These are phyloP conservation scores for Heliamphora exappendiculata DNA, from an alignment of 148 eudicot species.

Conservation along the genomic window DNA sequence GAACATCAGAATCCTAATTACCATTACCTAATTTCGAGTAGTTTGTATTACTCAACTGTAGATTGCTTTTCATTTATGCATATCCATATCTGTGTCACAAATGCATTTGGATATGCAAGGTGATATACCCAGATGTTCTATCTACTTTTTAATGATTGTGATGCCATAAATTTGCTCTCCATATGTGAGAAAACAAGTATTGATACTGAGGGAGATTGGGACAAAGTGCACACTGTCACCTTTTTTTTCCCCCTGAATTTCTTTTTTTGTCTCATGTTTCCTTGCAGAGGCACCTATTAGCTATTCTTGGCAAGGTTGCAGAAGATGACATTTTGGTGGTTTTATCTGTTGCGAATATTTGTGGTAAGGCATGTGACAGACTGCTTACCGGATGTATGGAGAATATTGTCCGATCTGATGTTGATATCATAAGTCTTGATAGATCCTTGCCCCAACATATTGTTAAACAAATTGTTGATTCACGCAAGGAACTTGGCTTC, in stretches of 20 bases:
- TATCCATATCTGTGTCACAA: not conserved
- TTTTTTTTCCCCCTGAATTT: not conserved
- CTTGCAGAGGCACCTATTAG: slow-evolving; percentile 58
- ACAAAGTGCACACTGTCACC: not conserved
- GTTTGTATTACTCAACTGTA: not conserved
- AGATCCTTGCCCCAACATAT: slow-evolving; percentile 52
- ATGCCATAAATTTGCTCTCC: not conserved
- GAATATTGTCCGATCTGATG: slow-evolving; percentile 47
- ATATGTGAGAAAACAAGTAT: not conserved
- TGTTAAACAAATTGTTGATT: slow-evolving; percentile 53
- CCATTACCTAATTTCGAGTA: not conserved
- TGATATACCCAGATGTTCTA: not conserved
- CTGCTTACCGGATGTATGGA: slow-evolving; percentile 51
- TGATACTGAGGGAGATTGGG: not conserved
- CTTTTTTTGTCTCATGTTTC: not conserved
- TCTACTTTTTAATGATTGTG: not conserved
- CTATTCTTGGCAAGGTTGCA: slow-evolving; percentile 63
- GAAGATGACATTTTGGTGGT: slow-evolving; percentile 70
- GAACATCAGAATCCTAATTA: not conserved
- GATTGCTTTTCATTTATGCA: not conserved
- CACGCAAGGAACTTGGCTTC: slow-evolving; percentile 47
- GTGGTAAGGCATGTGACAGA: slow-evolving; percentile 56
- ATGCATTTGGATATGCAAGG: not conserved
- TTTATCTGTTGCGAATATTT: slow-evolving; percentile 53
- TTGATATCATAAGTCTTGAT: slow-evolving; percentile 69